These are phyloP conservation scores for Streptanthus diversifolius DNA, from an alignment of 345 rosid genomes.

Conservation along the genomic window DNA sequence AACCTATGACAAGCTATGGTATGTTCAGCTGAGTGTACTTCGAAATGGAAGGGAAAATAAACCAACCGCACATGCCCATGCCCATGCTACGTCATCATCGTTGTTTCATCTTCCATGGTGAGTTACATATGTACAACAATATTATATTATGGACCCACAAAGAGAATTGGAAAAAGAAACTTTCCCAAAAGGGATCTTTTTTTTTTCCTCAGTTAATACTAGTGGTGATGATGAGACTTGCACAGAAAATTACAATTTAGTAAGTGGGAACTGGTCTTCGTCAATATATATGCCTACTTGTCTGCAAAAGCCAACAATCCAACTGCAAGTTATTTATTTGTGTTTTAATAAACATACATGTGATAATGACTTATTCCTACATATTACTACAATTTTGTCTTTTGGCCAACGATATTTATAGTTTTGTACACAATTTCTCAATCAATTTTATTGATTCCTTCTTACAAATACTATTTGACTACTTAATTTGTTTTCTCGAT, in stretches of 20 bases:
- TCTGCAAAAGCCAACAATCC: slow-evolving; percentile 23
- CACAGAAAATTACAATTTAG: background rate
- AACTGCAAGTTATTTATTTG: slow-evolving; percentile 13
- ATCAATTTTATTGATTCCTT: background rate
- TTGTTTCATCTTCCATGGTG: background rate
- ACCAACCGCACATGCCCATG: background rate
- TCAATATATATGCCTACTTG: slow-evolving; percentile 20
- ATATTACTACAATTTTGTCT: background rate
- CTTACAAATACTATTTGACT: background rate
- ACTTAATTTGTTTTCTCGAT: background rate
- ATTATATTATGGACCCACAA: slow-evolving; percentile 4
- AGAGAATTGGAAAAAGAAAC: background rate
- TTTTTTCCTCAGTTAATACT: background rate
- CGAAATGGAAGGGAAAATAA: background rate
- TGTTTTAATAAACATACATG: background rate
- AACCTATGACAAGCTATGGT: background rate
- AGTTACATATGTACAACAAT: background rate
- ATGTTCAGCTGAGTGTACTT: background rate
- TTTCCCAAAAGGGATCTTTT: background rate
- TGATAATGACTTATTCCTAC: slow-evolving; percentile 28
- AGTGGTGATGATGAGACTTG: slow-evolving; percentile 23
- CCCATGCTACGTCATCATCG: slow-evolving; percentile 1
- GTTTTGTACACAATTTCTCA: slow-evolving; percentile 8
- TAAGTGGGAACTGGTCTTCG: slow-evolving; percentile 7
- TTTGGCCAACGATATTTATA: slow-evolving; percentile 19